Evolutionary conservation across 257 asterid species (phyloP), one percentile per base, ranked within the genome.

Genomic region (Salvia rosmarinus): DNA sequence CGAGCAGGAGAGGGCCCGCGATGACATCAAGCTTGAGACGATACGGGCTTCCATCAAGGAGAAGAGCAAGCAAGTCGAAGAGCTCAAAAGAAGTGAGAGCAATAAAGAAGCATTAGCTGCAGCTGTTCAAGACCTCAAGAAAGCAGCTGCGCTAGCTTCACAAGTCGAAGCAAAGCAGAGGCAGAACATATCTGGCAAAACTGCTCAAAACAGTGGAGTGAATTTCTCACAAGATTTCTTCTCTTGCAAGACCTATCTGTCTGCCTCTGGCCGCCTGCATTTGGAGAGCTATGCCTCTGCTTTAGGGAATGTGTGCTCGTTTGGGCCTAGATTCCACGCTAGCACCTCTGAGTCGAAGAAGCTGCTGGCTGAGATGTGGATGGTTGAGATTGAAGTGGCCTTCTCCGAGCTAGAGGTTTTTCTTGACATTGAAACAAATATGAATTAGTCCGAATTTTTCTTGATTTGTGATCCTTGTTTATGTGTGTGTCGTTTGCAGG

Each of bases 211-310:
- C 74, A 64, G 30, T 25, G 30, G 30, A 25, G 30, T 25, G 2
- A 80, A 80, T 50, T 82, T 82, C 72, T 76, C 92, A 0, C 76
- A 83, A 58, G 92, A 90, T 69, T 93, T 82, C 84, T 93, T 93
- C 52, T 67, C 84, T 16, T 62, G 82, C 74, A 79, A 52, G 81
- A 78, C 94, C 0, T 78, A 78, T 63, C 75, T 94, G 12, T 86
- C 96, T 0, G 82, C 51, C 51, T 82, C 88, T 3, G 97, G 97
- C 4, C 89, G 87, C 23, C 82, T 94, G 79, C 99, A 94, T 85
- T 81, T 94, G 74, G 95, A 89, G 86, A 89, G 97, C 63, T 86
- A 85, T 23, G 96, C 96, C 0, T 84, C 92, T 67, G 96, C 95
- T 47, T 85, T 94, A 19, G 99, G 99, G 49, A 89, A 82, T 59